phyloP scores from a whole-genome alignment of 2,329 filamentous ascomycete species.

The Phaeosphaeriaceae sp. region DNA sequence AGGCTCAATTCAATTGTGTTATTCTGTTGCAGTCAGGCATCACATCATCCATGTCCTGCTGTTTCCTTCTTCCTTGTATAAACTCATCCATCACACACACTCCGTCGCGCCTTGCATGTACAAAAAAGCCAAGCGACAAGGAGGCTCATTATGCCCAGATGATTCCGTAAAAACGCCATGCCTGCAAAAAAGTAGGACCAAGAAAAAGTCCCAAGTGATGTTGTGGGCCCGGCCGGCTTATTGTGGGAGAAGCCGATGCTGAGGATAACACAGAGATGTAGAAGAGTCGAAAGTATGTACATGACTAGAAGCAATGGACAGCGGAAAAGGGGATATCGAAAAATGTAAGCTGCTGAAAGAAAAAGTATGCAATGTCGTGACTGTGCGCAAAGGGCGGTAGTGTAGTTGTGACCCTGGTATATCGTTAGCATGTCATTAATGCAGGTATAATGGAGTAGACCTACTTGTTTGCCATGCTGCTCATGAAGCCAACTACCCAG shows the following conservation, averaged over 20 bases:
- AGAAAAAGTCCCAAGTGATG: conserved; percentile 5
- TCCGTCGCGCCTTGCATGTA: conserved; percentile 6
- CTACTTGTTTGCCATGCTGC: conserved; percentile 16
- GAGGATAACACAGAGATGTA: conserved; percentile 9
- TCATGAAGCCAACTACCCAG: conserved; percentile 2
- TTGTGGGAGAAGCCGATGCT: not conserved
- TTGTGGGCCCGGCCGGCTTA: not conserved
- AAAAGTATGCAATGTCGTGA: conserved; percentile 23
- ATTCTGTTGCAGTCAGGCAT: not conserved
- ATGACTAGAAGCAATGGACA: conserved; percentile 22
- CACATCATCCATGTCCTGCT: not conserved
- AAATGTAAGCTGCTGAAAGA: conserved; percentile 21
- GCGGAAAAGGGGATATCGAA: conserved; percentile 26
- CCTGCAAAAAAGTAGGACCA: not conserved
- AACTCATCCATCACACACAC: not conserved
- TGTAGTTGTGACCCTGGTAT: conserved; percentile 7
- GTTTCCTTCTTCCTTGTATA: not conserved
- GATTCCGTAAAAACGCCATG: conserved; percentile 5
- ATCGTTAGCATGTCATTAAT: not conserved
- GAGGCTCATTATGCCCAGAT: conserved; percentile 5
- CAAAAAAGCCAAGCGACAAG: not conserved
- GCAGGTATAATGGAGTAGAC: conserved; percentile 5
- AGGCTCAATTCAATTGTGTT: not conserved
- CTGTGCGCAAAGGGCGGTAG: conserved; percentile 5
- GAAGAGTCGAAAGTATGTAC: conserved; percentile 17